phyloP scores from a whole-genome alignment of 768 basidiomycete species.

The Leccinum arenicola region DNA sequence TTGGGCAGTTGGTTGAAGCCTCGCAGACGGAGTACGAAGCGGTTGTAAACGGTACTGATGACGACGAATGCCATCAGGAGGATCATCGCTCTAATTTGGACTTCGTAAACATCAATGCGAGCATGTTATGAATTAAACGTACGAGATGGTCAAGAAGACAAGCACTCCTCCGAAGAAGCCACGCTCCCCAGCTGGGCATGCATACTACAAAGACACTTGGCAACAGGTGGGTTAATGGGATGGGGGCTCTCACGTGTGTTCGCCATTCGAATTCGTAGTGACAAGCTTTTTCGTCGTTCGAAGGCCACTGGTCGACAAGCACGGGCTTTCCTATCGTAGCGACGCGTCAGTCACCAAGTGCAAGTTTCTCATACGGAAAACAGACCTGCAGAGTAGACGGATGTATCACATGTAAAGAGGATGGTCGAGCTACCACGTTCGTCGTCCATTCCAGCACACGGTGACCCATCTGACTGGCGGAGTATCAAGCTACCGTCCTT shows the following conservation, averaged over 20 bases:
- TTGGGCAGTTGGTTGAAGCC: conserved; percentile 75
- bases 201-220: conserved; percentile 42
- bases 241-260: conserved; percentile 58
- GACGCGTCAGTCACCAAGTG: neutral
- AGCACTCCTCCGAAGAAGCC: conserved; percentile 51
- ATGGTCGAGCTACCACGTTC: conserved; percentile 63
- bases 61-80: conserved; percentile 64
- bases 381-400: conserved; percentile 53
- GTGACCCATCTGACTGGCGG: conserved; percentile 59
- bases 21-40: conserved; percentile 65
- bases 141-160: conserved; percentile 58
- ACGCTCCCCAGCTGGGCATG: conserved; percentile 67
- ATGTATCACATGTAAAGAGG: conserved; percentile 74
- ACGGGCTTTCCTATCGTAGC: conserved; percentile 40
- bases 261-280: conserved; percentile 83
- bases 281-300: conserved; percentile 63
- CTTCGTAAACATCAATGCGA: neutral
- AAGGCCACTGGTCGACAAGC: conserved; percentile 64
- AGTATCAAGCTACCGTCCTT: conserved; percentile 53
- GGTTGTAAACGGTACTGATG: conserved; percentile 73
- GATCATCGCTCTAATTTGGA: conserved; percentile 45
- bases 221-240: neutral
- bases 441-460: conserved; percentile 45
- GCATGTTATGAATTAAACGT: conserved; percentile 27
- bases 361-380: neutral